Evolutionary conservation across 75 land plant species (phyloP), one percentile per base, ranked within the genome.

Genomic region (Adiantum capillusveneris): DNA sequence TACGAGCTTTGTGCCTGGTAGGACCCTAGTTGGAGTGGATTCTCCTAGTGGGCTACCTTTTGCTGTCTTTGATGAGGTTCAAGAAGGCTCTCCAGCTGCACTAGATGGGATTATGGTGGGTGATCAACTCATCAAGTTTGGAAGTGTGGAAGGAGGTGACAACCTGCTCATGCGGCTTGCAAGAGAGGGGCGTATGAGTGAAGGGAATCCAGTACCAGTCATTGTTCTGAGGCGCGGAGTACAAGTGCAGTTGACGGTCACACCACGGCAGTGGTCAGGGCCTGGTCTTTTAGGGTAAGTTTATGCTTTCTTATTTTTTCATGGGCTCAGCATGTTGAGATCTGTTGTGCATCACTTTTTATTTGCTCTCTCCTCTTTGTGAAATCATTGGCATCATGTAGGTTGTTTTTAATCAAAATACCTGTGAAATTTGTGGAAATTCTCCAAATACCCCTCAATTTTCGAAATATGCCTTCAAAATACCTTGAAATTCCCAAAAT

Each of bases 41-140:
- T 34, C 65, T 11, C 39, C 70, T 59, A 25, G 29, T 9, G 56
- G 66, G 21, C 25, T 76, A 51, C 93, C 95, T 22, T 93, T 93
- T 71, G 90, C 98, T 30, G 48, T 83, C 24, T 68, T 93, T 81
- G 98, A 93, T 75, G 90, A 93, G 67, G 84, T 88, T 58, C 42
- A 75, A 9, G 90, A 85, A 44, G 95, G 65, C 27, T 93, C 95
- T 14, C 98, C 98, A 49, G 95, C 87, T 60, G 84, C 84, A 37
- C 70, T 69, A 49, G 95, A 81, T 71, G 98, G 98, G 11, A 44
- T 93, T 29, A 75, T 75, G 37, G 67, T 85, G 42, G 98, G 98
- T 21, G 98, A 93, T 51, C 86, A 83, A 67, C 75, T 93, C 42
- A 56, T 85, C 39, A 88, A 83, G 60, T 93, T 93, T 85, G 98